Conservation (phyloP, 148 eudicot species). For the Amaranthus palmeri region DNA sequence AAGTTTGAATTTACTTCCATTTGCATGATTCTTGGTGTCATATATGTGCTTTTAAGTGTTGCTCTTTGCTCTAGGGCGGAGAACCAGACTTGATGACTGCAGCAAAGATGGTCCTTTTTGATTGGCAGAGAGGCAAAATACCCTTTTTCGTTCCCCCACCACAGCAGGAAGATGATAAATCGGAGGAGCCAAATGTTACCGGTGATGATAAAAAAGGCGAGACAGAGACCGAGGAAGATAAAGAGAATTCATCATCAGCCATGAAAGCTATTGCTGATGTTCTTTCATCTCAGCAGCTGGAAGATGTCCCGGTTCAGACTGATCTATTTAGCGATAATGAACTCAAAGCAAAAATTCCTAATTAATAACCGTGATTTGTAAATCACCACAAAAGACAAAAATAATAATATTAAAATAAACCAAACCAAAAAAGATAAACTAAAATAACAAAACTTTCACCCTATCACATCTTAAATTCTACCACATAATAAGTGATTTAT, state of each 20-base stretch:
- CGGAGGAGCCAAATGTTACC: conserved; percentile 23
- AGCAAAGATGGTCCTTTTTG: conserved; percentile 86
- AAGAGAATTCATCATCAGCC: conserved; percentile 45
- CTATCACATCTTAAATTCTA: no score
- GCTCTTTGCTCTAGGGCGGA: conserved; percentile 53
- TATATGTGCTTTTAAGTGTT: background rate
- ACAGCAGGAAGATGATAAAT: conserved; percentile 34
- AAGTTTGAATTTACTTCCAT: background rate
- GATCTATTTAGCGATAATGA: conserved; percentile 66
- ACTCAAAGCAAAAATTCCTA: no score
- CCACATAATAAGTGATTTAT: no score
- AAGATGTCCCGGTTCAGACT: conserved; percentile 67
- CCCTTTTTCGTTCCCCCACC: conserved; percentile 92
- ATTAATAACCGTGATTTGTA: no score
- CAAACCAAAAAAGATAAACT: no score
- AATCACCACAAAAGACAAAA: no score
- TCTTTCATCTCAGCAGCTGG: conserved; percentile 54
- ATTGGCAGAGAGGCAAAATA: conserved; percentile 94
- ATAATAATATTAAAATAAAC: no score
- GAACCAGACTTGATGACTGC: conserved; percentile 83
- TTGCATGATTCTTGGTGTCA: background rate
- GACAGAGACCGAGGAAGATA: conserved; percentile 27
- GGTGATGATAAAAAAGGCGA: conserved; percentile 21
- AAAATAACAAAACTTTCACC: no score
- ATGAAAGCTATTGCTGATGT: conserved; percentile 69